Evolutionary conservation across 257 asterid species (phyloP).

Genomic region (Solanum rostratum): DNA sequence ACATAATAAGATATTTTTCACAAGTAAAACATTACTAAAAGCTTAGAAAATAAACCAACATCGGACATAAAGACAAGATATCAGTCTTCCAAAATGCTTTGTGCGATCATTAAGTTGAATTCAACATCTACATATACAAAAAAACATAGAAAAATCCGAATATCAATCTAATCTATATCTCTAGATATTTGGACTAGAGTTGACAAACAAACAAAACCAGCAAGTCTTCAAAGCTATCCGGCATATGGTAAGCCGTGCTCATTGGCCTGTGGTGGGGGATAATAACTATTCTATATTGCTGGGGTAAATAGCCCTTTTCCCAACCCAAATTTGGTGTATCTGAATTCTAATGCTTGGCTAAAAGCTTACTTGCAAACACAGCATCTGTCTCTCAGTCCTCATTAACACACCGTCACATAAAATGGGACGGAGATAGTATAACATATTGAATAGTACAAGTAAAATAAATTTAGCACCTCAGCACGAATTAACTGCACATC

Average conservation of each 20-base stretch:
- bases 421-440: not conserved
- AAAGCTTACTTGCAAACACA: not conserved
- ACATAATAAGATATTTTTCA: not conserved
- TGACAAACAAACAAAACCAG: too few species aligned
- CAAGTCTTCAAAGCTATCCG: too few species aligned
- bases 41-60: not conserved
- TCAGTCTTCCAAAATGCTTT: not conserved
- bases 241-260: too few species aligned
- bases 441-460: not conserved
- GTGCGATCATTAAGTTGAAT: too few species aligned
- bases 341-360: too few species aligned
- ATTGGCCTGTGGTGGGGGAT: too few species aligned
- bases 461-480: slow-evolving; percentile 40
- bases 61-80: not conserved
- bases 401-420: not conserved
- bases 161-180: too few species aligned
- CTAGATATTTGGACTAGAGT: too few species aligned
- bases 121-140: too few species aligned
- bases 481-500: slow-evolving; percentile 85
- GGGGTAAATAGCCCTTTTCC: not conserved
- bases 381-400: not conserved
- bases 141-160: too few species aligned
- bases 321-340: not conserved
- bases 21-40: not conserved
- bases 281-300: too few species aligned